phyloP scores from a whole-genome alignment of 148 eudicot species.

The Salicornia ramosissima region DNA sequence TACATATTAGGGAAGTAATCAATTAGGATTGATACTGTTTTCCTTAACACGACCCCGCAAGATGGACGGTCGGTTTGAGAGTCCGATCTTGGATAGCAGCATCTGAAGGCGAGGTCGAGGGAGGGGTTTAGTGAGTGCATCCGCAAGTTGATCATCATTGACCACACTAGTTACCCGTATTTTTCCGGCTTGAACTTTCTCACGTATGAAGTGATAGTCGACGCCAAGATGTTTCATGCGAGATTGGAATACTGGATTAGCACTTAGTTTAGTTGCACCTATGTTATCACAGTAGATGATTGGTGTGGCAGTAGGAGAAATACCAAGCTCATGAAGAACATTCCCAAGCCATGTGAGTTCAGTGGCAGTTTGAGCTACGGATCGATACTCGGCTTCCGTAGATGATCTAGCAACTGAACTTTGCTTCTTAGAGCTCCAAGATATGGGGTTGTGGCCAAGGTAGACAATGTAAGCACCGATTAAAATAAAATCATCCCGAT shows the following conservation, averaged over 20 bases:
- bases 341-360: background rate
- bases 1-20: too few relatives aligned
- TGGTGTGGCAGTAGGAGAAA: background rate
- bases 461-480: background rate
- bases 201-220: background rate
- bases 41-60: background rate
- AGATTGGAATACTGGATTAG: slow-evolving; percentile 1
- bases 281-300: slow-evolving; percentile 1
- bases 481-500: background rate
- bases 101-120: background rate
- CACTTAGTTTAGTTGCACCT: background rate
- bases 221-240: slow-evolving; percentile 4
- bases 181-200: background rate
- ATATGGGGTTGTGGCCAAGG: background rate
- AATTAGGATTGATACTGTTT: too few relatives aligned
- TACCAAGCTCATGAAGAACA: background rate
- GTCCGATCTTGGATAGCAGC: background rate
- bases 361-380: background rate
- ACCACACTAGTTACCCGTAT: background rate
- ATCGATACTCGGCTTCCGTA: background rate
- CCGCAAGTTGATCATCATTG: background rate
- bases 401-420: background rate
- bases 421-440: background rate
- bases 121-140: background rate
- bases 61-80: background rate